phyloP scores from a whole-genome alignment of 2,329 filamentous ascomycete species.

The Teratosphaeria epicoccoides region DNA sequence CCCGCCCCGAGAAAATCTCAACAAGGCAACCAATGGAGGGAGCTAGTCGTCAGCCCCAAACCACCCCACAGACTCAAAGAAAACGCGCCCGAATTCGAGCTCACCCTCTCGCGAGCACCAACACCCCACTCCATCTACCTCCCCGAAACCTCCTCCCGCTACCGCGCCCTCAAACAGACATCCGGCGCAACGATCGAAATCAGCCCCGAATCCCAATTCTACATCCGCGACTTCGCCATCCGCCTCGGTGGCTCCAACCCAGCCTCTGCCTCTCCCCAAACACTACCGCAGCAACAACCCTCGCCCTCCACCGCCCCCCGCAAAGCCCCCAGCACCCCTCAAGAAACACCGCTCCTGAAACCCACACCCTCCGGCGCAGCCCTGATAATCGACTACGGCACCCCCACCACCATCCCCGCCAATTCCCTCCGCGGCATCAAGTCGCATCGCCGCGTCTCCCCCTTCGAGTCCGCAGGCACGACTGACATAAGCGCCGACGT shows the following conservation, averaged over 20 bases:
- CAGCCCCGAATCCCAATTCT: conserved; percentile 74
- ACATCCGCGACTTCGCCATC: conserved; percentile 67
- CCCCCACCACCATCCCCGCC: conserved; percentile 63
- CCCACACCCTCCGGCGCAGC: conserved; percentile 65
- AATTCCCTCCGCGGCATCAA: conserved; percentile 88
- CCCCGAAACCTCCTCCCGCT: conserved; percentile 69
- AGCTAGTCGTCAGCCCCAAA: conserved; percentile 62
- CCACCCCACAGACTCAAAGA: conserved; percentile 42
- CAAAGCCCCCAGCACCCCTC: conserved; percentile 15
- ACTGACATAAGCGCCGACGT: conserved; percentile 90
- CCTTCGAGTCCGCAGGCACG: conserved; percentile 67
- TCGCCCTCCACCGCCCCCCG: conserved; percentile 2
- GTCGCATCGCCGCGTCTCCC: conserved; percentile 63
- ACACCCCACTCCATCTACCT: conserved; percentile 80
- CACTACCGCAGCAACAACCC: neutral
- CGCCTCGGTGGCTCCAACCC: conserved; percentile 62
- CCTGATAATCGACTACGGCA: conserved; percentile 92
- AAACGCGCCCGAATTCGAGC: conserved; percentile 66
- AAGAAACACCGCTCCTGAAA: conserved; percentile 38
- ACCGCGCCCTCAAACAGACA: conserved; percentile 58
- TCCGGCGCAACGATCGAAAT: conserved; percentile 72
- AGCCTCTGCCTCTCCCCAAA: neutral
- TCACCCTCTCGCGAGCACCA: conserved; percentile 61
- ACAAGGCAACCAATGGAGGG: conserved; percentile 57
- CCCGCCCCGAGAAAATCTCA: conserved; percentile 1